Conservation (phyloP, 148 eudicot genomes). For the Beta vulgaris region DNA sequence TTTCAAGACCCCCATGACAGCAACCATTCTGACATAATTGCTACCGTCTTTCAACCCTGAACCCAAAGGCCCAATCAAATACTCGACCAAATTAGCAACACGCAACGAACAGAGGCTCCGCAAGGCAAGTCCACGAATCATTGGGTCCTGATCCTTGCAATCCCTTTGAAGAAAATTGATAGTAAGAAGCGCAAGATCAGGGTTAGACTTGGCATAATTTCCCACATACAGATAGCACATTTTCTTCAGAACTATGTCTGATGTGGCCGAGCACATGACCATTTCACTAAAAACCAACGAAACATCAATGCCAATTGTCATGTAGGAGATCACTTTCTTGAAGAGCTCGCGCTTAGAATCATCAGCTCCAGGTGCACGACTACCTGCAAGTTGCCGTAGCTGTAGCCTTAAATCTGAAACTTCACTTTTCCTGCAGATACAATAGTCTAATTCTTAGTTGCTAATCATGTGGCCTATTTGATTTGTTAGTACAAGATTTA, state of each 20-base stretch:
- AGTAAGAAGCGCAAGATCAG: constrained; percentile 89
- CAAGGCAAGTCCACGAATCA: constrained; percentile 95
- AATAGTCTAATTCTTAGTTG: constrained; percentile 2
- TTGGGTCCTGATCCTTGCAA: constrained; percentile 96
- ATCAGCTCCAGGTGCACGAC: constrained; percentile 86
- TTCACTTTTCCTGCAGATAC: constrained; percentile 78
- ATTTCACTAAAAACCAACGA: constrained; percentile 91
- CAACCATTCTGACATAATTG: constrained; percentile 85
- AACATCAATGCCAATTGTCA: constrained; percentile 95
- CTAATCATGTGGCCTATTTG: background rate
- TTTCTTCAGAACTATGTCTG: constrained; percentile 92
- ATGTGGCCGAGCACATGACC: constrained; percentile 99
- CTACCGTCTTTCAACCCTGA: constrained; percentile 89
- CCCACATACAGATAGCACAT: constrained; percentile 98
- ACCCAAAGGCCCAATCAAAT: constrained; percentile 83
- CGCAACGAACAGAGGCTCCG: constrained; percentile 91
- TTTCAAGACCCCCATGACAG: constrained; percentile 83
- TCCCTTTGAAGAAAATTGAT: constrained; percentile 94
- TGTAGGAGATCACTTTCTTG: constrained; percentile 97
- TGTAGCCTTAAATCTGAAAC: constrained; percentile 87
- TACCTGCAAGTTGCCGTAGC: constrained; percentile 90
- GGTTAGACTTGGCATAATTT: constrained; percentile 85
- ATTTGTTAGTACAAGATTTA: background rate
- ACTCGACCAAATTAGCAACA: constrained; percentile 92
- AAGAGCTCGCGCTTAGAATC: constrained; percentile 84